Percentiles rank a stretch among this genome's conserved stretches.
phyloP scores from a whole-genome alignment of 805 yeast species.

The Candida maris region DNA sequence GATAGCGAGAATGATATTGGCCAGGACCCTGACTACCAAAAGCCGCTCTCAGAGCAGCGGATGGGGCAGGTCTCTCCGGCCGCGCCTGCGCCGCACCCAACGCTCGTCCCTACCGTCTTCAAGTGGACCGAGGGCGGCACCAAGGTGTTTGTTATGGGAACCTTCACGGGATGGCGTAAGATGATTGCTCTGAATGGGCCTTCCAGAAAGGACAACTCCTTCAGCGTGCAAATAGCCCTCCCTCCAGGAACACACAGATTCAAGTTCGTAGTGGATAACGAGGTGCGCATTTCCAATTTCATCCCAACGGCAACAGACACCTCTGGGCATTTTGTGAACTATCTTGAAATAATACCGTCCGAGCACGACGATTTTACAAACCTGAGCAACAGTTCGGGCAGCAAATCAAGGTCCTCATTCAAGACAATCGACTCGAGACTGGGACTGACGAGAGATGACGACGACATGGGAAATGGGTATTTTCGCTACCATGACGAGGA shows the following conservation, averaged over 20 bases:
- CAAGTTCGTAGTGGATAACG: constrained; percentile 91
- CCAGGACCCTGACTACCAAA: constrained; percentile 14
- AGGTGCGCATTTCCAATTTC: constrained; percentile 79
- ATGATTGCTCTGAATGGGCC: constrained; percentile 79
- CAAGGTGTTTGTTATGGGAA: constrained; percentile 93
- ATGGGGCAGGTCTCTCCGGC: constrained; percentile 4
- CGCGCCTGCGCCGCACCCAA: constrained; percentile 20
- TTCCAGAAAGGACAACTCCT: constrained; percentile 47
- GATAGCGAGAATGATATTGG: constrained; percentile 28
- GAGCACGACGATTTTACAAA: constrained; percentile 25
- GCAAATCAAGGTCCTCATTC: constrained; percentile 26
- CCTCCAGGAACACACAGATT: constrained; percentile 93
- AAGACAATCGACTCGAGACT: constrained; percentile 57
- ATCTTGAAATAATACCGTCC: constrained; percentile 60
- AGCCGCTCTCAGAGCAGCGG: constrained; percentile 15
- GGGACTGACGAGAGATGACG: constrained; percentile 62
- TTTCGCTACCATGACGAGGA: constrained; percentile 69
- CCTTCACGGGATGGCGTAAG: constrained; percentile 97
- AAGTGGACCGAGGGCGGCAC: constrained; percentile 97
- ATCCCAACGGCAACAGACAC: constrained; percentile 97
- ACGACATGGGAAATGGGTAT: constrained; percentile 82
- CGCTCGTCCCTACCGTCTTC: constrained; percentile 55
- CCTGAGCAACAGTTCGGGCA: constrained; percentile 13
- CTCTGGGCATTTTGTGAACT: constrained; percentile 92
- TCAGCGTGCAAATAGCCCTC: constrained; percentile 66